Evolutionary conservation across 2,329 filamentous ascomycete genomes (phyloP).

Genomic region (Colletotrichum eremochloae): DNA sequence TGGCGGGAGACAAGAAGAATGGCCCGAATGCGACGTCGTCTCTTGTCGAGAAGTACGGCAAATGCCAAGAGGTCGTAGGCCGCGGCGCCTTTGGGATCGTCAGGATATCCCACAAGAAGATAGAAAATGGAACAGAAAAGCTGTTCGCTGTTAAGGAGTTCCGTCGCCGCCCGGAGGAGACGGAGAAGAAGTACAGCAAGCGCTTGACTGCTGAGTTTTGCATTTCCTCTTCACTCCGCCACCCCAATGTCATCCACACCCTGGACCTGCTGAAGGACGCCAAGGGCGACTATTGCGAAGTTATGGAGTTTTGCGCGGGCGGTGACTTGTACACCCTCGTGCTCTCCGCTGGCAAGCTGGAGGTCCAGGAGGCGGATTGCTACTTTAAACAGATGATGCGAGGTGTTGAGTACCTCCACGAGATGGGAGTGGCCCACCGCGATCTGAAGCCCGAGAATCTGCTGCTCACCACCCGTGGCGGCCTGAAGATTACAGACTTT

Average conservation of each 20-base stretch:
- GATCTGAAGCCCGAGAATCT: conserved; percentile 98
- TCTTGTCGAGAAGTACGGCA: conserved; percentile 96
- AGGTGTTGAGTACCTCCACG: conserved; percentile 98
- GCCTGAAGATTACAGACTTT: conserved; percentile 97
- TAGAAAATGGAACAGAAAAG: conserved; percentile 88
- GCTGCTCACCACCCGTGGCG: conserved; percentile 90
- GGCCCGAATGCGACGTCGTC: conserved; percentile 81
- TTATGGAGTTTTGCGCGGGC: conserved; percentile 99
- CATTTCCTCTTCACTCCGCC: conserved; percentile 95
- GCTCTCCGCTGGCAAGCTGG: conserved; percentile 89
- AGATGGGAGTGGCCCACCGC: conserved; percentile 98
- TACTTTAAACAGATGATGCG: conserved; percentile 99
- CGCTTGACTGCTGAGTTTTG: conserved; percentile 97
- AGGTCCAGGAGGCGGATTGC: conserved; percentile 93
- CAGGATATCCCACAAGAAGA: conserved; percentile 94
- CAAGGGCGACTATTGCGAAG: conserved; percentile 98
- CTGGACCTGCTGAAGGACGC: conserved; percentile 94
- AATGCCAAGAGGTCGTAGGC: conserved; percentile 96
- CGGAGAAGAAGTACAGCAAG: conserved; percentile 97
- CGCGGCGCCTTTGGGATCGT: conserved; percentile 98
- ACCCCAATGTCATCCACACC: conserved; percentile 98
- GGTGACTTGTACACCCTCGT: conserved; percentile 96
- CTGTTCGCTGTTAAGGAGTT: conserved; percentile 99
- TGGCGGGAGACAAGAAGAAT: conserved; percentile 81
- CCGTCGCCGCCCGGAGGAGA: conserved; percentile 92